Evolutionary conservation across 1,284 basidiomycete genomes (phyloP).

Genomic region (Sparassis latifolia): DNA sequence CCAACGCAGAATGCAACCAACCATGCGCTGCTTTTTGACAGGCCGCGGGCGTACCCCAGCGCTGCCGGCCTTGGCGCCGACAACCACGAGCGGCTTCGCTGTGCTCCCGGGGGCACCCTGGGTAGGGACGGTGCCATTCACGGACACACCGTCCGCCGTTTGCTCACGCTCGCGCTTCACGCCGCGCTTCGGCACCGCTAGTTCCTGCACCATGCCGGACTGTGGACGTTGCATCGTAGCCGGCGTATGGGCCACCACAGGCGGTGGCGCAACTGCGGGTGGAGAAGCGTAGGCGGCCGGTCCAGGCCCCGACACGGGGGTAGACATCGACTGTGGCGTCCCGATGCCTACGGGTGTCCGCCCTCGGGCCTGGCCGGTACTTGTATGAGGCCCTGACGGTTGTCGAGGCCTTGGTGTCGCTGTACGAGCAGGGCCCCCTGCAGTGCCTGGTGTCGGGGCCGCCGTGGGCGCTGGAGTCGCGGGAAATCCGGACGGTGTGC

Average conservation of each 20-base stretch:
- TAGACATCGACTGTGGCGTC: constrained; percentile 32
- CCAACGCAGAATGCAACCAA: constrained; percentile 28
- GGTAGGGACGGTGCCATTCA: constrained; percentile 16
- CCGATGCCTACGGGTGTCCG: constrained; percentile 23
- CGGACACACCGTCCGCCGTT: constrained; percentile 12
- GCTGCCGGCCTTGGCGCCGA: constrained; percentile 41
- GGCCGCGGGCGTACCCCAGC: constrained; percentile 56
- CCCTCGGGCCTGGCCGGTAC: constrained; percentile 27
- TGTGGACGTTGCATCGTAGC: background rate
- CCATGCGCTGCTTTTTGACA: constrained; percentile 71
- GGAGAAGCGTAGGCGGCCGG: constrained; percentile 5
- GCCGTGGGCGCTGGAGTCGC: constrained; percentile 18
- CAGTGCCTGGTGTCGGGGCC: constrained; percentile 10
- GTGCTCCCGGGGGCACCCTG: constrained; percentile 20
- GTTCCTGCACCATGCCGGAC: constrained; percentile 8
- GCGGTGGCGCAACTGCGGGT: constrained; percentile 18
- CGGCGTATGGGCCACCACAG: constrained; percentile 13
- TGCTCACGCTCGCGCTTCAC: constrained; percentile 38
- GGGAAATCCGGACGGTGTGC: constrained; percentile 24
- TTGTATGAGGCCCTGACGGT: constrained; percentile 4
- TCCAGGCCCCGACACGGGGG: constrained; percentile 17
- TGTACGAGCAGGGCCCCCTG: constrained; percentile 21
- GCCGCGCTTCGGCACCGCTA: constrained; percentile 31
- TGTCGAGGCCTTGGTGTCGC: constrained; percentile 13
- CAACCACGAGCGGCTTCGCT: constrained; percentile 15